Base-by-base conservation (phyloP, 2,329 filamentous ascomycete species). In the Botrytis byssoidea region DNA sequence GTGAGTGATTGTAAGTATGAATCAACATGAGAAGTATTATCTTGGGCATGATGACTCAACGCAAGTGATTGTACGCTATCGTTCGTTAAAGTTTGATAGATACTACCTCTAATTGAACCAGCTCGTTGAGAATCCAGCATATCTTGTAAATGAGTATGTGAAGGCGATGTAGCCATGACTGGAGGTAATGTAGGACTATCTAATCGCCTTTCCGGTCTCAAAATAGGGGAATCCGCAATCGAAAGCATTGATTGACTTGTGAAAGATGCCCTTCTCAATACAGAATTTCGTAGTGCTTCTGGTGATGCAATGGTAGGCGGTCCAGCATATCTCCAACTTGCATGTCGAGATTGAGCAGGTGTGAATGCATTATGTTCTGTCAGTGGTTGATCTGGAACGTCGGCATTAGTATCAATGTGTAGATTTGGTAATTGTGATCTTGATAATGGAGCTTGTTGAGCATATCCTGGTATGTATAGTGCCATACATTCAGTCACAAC, bases 401-500 rank as follows among this genome's bases (percentile, higher is more conserved):
- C 79, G 35, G 74, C 61, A 74, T 80, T 77, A 44, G 69, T n/a
- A 10, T 78, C 77, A 32, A 73, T 32, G 6, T 75, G 76, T 51
- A 60, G 25, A 8, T 69, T 25, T 48, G 73, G 46, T 35, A 59
- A 25, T 44, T 61, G 59, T 22, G 77, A 73, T 76, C 75, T 72
- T 12, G 74, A 63, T 48, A 73, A 42, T 55, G 74, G 61, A 51
- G 74, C 75, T 6, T 76, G 72, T 32, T 55, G 51, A 63, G 77
- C 77, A 57, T 79, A 76, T 48, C 77, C 76, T 14, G 79, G 78
- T 40, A 75, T 78, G 74, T 88, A 91, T n/a, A 94, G 85, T 70
- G 88, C 89, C 85, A 94, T 91, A 77, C 93, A 96, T 77, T 93
- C 90, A 3, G 92, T 91, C 1, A 95, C 91, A 2, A 96, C 90